Evolutionary conservation across 805 yeast genomes (phyloP).

Genomic region (Saccharomyces kudriavzevii): DNA sequence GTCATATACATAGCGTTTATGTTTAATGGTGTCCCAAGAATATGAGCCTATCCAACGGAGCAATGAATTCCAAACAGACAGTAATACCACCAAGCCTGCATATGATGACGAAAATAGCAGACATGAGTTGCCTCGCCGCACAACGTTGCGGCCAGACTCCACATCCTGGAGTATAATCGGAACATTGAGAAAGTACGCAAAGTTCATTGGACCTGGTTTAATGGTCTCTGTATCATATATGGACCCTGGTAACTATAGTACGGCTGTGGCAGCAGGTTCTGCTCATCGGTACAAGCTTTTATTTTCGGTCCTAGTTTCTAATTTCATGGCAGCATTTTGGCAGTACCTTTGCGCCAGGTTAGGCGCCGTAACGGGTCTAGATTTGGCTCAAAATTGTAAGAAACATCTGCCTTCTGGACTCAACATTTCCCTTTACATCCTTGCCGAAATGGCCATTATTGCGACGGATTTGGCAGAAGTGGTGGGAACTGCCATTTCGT

Average conservation of each 20-base stretch:
- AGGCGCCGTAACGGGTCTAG: slow-evolving; percentile 91
- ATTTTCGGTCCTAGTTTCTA: slow-evolving; percentile 71
- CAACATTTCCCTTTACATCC: slow-evolving; percentile 54
- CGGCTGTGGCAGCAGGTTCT: slow-evolving; percentile 92
- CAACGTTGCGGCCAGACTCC: neutral
- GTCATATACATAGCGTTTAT: neutral
- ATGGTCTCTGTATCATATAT: slow-evolving; percentile 93
- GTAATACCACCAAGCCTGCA: neutral
- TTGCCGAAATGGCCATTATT: slow-evolving; percentile 85
- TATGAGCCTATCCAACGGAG: slow-evolving; percentile 6
- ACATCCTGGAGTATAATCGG: slow-evolving; percentile 3
- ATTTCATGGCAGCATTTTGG: slow-evolving; percentile 76
- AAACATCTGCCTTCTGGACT: slow-evolving; percentile 58
- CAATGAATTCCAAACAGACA: neutral
- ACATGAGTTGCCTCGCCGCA: neutral
- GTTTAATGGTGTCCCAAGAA: slow-evolving; percentile 4
- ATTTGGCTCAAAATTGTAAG: slow-evolving; percentile 80
- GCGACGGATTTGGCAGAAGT: slow-evolving; percentile 97
- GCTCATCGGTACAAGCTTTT: slow-evolving; percentile 71
- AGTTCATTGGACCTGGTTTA: slow-evolving; percentile 88
- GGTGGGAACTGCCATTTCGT: slow-evolving; percentile 93
- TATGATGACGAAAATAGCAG: neutral
- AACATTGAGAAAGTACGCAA: slow-evolving; percentile 41
- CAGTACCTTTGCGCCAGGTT: slow-evolving; percentile 80
- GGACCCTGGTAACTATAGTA: slow-evolving; percentile 96